A percentile compares a stretch with the other conserved stretches of the same genome.
Conservation (phyloP, 139 green algal genomes). For the Asterochloris erici region DNA sequence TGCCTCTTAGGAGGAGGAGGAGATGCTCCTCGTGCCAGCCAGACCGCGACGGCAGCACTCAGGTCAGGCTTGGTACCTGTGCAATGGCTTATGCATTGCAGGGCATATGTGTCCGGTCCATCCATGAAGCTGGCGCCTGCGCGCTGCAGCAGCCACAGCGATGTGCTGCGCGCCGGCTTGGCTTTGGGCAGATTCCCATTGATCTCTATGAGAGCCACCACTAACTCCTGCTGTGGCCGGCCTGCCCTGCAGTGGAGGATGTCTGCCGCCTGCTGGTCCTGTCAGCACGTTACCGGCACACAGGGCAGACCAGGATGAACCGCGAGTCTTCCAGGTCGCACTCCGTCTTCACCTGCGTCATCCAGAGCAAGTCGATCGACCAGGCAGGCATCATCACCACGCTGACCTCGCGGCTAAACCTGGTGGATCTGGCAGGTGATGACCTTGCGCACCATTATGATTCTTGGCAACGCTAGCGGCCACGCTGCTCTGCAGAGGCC, state of each 20-base stretch:
- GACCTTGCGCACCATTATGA: not conserved
- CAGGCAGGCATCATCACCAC: constrained; percentile 53
- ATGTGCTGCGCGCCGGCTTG: too few species aligned
- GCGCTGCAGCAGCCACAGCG: too few species aligned
- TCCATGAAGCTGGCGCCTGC: too few species aligned
- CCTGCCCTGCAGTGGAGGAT: constrained; percentile 62
- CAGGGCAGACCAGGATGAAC: constrained; percentile 88
- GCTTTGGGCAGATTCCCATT: too few species aligned
- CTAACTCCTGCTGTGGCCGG: not conserved
- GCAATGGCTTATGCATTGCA: too few species aligned
- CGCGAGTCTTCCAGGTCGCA: constrained; percentile 81
- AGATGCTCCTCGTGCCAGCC: too few species aligned
- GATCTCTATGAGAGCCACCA: not conserved
- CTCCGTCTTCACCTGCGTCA: constrained; percentile 80
- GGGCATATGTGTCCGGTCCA: too few species aligned
- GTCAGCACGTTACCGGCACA: constrained; percentile 65
- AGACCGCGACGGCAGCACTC: too few species aligned
- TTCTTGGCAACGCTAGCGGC: not conserved
- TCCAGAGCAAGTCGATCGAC: constrained; percentile 46
- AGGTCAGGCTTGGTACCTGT: too few species aligned
- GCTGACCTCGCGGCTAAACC: constrained; percentile 72
- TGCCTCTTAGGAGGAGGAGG: not conserved
- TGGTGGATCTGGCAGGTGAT: constrained; percentile 92
- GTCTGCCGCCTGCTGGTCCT: constrained; percentile 62
- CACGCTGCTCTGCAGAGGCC: not conserved